These are phyloP conservation scores for Pouteria campechiana DNA, from an alignment of 179 eudicot genomes.

Conservation along the genomic window DNA sequence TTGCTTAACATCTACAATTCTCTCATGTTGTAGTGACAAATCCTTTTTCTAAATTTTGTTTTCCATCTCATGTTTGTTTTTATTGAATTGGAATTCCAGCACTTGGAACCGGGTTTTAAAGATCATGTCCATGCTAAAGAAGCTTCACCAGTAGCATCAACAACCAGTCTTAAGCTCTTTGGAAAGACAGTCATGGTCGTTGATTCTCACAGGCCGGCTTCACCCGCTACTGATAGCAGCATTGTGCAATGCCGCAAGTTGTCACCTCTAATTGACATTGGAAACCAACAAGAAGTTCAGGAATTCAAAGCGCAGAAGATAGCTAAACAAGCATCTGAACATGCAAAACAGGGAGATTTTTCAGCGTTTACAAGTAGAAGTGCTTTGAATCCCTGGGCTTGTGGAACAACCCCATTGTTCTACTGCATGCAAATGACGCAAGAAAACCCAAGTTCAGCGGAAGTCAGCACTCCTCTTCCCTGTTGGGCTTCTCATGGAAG, in stretches of 20 bases:
- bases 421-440: too few species aligned
- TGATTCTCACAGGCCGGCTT: constrained; percentile 12
- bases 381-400: too few species aligned
- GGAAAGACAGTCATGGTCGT: constrained; percentile 33
- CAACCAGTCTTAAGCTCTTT: constrained; percentile 36
- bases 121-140: constrained; percentile 9
- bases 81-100: constrained; percentile 12
- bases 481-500: too few species aligned
- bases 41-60: background rate
- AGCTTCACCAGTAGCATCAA: constrained; percentile 10
- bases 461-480: too few species aligned
- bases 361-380: too few species aligned
- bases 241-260: too few species aligned
- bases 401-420: too few species aligned
- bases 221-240: constrained; percentile 5
- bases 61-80: background rate
- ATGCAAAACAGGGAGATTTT: background rate
- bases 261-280: background rate
- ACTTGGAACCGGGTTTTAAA: constrained; percentile 13
- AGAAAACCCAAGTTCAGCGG: too few species aligned
- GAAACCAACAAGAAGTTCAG: background rate
- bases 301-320: constrained; percentile 1
- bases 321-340: background rate
- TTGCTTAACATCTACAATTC: constrained; percentile 2
- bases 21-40: background rate